Base-by-base conservation (phyloP, 2,329 filamentous ascomycete genomes). In the Tolypocladium ovalisporum region DNA sequence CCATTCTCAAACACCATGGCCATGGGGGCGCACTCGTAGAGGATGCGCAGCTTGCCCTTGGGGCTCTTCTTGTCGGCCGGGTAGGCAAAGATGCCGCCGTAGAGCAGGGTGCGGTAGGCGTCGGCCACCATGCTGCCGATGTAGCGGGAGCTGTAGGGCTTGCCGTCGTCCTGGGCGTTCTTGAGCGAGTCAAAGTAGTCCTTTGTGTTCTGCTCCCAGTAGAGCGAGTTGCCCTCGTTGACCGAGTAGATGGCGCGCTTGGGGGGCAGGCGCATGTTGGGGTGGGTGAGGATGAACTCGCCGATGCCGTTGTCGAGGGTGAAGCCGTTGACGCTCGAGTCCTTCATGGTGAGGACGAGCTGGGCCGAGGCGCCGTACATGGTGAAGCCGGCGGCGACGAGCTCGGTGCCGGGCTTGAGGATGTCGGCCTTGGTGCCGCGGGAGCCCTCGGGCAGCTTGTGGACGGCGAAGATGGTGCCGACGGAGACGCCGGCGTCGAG, bases 21-120 rank as follows among this genome's bases (percentile, higher is more conserved):
- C 94, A 99, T 99, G 42, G 94, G 94, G 17, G 94, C 94, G 71
- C 94, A 99, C 79, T 99, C 94, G 76, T 99, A 99, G 66, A 99
- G 73, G 64, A 99, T 99, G 63, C 94, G 84, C 64, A 99, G 82
- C 80, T 99, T 99, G 65, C 94, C 94, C 84, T 97, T 99, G 62
- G 92, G 90, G 69, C 88, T 96, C 86, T 99, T 97, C 80, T 92
- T 95, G 71, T 99, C 94, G 17, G 93, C 90, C 0, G 94, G 94
- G 71, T 99, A 99, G 51, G 94, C 94, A 73, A 99, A 99, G 70
- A 99, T 89, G 64, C 94, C 94, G 60, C 94, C 94, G 71, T 99
- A 99, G 58, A 97, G 76, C 62, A 99, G 76, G 17, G 94, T 99
- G 54, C 94, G 87, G 77, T 99, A 99, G 17, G 94, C 94, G 73